Base-by-base conservation (phyloP, 2,329 filamentous ascomycete genomes). In the Fusarium staphyleae region DNA sequence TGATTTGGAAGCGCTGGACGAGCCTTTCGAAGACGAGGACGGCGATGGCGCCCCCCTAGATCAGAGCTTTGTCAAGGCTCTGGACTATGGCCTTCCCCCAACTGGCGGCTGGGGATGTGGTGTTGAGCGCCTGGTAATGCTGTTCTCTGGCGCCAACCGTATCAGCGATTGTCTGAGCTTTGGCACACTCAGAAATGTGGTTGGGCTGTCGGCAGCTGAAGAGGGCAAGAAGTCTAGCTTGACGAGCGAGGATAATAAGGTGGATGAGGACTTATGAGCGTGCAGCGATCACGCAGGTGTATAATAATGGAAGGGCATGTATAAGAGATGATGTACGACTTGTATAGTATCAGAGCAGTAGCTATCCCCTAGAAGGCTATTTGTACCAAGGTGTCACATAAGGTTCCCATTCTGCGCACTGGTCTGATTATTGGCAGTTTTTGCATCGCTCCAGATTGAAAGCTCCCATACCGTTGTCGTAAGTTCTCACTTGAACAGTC, bases 41-140 rank as follows among this genome's bases (percentile, higher is more conserved):
- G 79, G 68, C 12, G 77, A 82, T 39, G 74, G 55, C 64, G 77
- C 54, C 66, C 81, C 65, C 67, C 81, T 72, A 66, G 92, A 97
- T 67, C 89, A 96, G 75, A 89, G 85, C 66, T 99, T 96, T 68
- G 77, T 97, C 39, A 84, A 88, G 63, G 91, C 90, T 4, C 75
- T 99, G 43, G 91, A 96, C 71, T 91, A 90, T 76, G 95, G 91
- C 0, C 77, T 99, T 54, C 95, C 95, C n/a, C 91, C 95, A 0
- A 99, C 95, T 0, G 95, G 93, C 0, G 95, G 95, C 4, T 99
- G 95, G 95, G 95, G 95, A 1, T 96, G 92, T 66, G 95, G 95
- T 1, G 79, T 99, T 34, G 95, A 99, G 75, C 81, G 95, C 46
- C 78, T 99, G 45, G 88, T 91, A 30, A 99, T 99, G 95, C 76